Conservation (phyloP, 108 stramenopile genomes). For the Epithemia pelagica region DNA sequence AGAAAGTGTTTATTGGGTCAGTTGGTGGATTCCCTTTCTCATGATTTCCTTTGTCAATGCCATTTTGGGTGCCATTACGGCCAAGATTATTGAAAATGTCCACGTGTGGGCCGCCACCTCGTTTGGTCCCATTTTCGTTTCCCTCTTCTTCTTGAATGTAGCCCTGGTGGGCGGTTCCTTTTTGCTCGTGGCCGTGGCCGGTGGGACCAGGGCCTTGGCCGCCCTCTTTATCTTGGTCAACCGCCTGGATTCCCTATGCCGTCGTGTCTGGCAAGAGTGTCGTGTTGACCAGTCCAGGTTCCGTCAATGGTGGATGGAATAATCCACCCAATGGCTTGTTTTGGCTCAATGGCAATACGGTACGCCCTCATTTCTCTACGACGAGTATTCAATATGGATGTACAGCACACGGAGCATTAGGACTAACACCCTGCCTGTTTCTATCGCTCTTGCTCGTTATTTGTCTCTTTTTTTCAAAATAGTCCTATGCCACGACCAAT, state of each 20-base stretch:
- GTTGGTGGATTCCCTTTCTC: conserved; percentile 35
- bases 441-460: no score
- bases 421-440: no score
- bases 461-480: no score
- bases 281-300: background rate
- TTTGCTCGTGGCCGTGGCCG: conserved; percentile 37
- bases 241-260: conserved; percentile 19
- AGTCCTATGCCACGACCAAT: no score
- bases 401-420: no score
- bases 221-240: conserved; percentile 24
- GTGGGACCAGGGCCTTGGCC: conserved; percentile 18
- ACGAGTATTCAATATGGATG: background rate
- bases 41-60: conserved; percentile 25
- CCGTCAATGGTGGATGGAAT: background rate
- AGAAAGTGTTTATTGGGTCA: conserved; percentile 35
- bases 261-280: background rate
- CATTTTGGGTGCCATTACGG: conserved; percentile 25
- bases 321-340: conserved; percentile 9
- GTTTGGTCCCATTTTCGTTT: conserved; percentile 28
- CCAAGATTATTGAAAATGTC: conserved; percentile 13
- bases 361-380: no score
- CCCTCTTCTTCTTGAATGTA: conserved; percentile 33
- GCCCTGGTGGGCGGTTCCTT: conserved; percentile 35
- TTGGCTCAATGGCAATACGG: conserved; percentile 10
- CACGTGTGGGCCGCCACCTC: conserved; percentile 28